phyloP scores from a whole-genome alignment of 139 green algal species.

The Trebouxia sp. region DNA sequence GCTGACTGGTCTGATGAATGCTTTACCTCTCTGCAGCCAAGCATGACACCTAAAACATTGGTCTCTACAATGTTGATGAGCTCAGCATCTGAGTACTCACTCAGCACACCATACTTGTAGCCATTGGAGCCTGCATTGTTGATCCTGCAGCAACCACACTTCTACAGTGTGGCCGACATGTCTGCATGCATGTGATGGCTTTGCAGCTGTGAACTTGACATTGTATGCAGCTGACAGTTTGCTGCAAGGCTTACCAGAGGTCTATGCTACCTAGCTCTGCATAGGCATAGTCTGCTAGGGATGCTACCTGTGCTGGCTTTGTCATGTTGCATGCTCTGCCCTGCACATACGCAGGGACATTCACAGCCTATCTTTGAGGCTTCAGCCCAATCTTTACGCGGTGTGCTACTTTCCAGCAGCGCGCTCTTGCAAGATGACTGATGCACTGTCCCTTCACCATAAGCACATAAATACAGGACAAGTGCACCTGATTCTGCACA shows the following conservation, averaged over 20 bases:
- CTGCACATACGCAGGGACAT: slow-evolving; percentile 38
- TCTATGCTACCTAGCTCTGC: slow-evolving; percentile 58
- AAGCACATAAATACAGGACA: no score
- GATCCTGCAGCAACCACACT: slow-evolving; percentile 50
- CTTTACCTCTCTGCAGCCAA: slow-evolving; percentile 82
- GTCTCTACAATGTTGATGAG: slow-evolving; percentile 85
- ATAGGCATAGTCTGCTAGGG: slow-evolving; percentile 67
- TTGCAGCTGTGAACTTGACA: not conserved
- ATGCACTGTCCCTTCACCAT: no score
- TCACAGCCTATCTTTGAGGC: no score
- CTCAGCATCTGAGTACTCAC: slow-evolving; percentile 66
- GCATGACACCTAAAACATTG: slow-evolving; percentile 91
- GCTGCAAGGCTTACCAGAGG: slow-evolving; percentile 58
- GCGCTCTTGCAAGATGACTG: no score
- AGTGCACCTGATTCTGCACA: no score
- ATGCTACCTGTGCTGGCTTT: slow-evolving; percentile 53
- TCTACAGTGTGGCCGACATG: not conserved
- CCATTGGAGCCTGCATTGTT: slow-evolving; percentile 86
- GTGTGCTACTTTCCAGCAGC: no score
- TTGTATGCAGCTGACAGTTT: not conserved
- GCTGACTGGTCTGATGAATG: no score
- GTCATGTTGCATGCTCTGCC: slow-evolving; percentile 71
- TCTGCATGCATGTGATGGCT: not conserved
- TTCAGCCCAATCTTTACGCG: no score
- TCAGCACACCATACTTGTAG: slow-evolving; percentile 80